These are phyloP conservation scores for Eleusine coracana DNA, from an alignment of 176 grass and related monocot genomes.

Conservation along the genomic window DNA sequence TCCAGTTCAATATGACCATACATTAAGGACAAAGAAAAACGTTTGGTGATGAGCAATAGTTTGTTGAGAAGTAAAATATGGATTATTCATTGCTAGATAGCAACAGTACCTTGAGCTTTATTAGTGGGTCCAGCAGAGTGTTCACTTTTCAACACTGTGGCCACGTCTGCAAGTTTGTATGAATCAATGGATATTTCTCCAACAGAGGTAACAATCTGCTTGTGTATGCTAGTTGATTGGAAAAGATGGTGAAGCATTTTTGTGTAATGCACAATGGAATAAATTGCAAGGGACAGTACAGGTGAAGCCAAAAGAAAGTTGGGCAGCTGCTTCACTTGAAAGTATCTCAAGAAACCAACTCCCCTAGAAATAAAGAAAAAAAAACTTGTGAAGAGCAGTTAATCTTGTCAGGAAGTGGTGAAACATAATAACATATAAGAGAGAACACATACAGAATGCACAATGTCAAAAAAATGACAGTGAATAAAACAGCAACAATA, in stretches of 20 bases:
- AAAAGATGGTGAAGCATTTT: constrained; percentile 57
- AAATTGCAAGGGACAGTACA: constrained; percentile 69
- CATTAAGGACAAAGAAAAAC: neutral
- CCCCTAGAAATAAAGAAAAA: constrained; percentile 57
- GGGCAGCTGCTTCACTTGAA: constrained; percentile 94
- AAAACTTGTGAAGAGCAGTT: constrained; percentile 6
- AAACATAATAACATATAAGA: constrained; percentile 10
- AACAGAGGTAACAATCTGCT: constrained; percentile 40
- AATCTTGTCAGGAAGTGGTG: neutral
- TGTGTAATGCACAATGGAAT: constrained; percentile 72
- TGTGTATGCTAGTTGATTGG: constrained; percentile 48
- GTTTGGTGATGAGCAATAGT: constrained; percentile 18
- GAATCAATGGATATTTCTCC: constrained; percentile 36
- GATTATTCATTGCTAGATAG: neutral
- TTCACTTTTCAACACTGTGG: constrained; percentile 23
- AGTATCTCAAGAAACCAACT: constrained; percentile 97
- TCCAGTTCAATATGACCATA: neutral
- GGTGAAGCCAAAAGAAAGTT: constrained; percentile 97
- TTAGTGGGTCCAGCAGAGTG: constrained; percentile 28
- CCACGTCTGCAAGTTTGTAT: constrained; percentile 50
- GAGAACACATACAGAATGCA: neutral
- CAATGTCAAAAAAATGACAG: neutral
- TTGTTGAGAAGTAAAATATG: constrained; percentile 9
- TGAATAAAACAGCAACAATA: neutral
- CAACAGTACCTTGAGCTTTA: constrained; percentile 47